Conservation (phyloP, 441 rosid species). For the Gossypium davidsonii region DNA sequence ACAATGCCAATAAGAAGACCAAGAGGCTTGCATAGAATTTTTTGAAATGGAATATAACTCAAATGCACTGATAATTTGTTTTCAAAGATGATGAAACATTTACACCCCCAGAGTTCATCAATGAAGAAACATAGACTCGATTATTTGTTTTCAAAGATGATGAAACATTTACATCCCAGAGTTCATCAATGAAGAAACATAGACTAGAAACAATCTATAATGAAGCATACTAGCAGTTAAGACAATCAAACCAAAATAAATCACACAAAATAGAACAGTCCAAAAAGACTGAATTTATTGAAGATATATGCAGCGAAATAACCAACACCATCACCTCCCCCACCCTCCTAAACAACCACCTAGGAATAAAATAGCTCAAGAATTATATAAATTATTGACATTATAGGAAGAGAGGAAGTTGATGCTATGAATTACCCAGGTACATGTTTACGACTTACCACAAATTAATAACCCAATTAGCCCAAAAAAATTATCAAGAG, state of each 20-base stretch:
- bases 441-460: not conserved
- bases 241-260: not conserved
- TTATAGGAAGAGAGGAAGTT: not conserved
- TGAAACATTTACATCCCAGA: not conserved
- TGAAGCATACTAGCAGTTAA: not conserved
- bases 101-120: not conserved
- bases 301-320: not conserved
- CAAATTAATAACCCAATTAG: constrained; percentile 4
- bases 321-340: not conserved
- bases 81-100: not conserved
- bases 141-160: not conserved
- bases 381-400: not conserved
- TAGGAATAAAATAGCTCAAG: not conserved
- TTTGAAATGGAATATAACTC: not conserved
- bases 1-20: not conserved
- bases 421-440: not conserved
- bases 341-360: not conserved
- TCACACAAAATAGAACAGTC: not conserved
- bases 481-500: not conserved
- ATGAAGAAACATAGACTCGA: not conserved
- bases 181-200: not conserved
- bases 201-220: not conserved
- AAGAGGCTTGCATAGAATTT: not conserved
- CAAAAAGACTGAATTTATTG: not conserved
- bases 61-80: not conserved